phyloP scores from a whole-genome alignment of 148 eudicot genomes.

The Rhododendron ferrugineum region DNA sequence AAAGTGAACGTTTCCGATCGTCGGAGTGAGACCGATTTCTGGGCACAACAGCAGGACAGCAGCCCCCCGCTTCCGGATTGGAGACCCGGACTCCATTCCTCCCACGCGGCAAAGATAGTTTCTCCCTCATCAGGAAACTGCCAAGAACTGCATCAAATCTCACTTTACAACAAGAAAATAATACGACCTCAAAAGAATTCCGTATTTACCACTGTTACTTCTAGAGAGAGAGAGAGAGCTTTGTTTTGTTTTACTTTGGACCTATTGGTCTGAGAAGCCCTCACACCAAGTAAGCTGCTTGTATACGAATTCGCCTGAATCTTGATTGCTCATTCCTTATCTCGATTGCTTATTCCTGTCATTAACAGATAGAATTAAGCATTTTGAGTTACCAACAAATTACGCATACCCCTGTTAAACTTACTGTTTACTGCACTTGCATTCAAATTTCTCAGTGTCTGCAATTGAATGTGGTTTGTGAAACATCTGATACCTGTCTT shows the following conservation, averaged over 20 bases:
- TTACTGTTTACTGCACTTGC: not conserved
- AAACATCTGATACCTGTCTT: not conserved
- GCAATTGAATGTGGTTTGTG: not conserved
- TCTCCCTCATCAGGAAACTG: not conserved
- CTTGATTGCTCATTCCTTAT: not conserved
- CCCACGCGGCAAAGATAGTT: not conserved
- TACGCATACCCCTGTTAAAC: not conserved
- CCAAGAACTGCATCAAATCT: not conserved
- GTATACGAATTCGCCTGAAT: not conserved
- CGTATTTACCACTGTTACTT: not conserved
- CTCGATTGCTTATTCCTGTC: not conserved
- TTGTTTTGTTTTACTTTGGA: not conserved
- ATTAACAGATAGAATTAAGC: not conserved
- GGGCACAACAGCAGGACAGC: too few species aligned
- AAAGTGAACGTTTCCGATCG: too few species aligned
- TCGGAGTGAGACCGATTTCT: too few species aligned
- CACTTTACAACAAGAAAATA: not conserved
- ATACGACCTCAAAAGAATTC: not conserved
- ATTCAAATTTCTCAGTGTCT: not conserved
- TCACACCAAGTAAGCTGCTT: constrained; percentile 9
- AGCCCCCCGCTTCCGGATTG: too few species aligned
- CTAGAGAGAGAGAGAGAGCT: not conserved
- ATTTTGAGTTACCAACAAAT: not conserved
- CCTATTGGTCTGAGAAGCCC: not conserved
- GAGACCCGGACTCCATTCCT: too few species aligned